Conservation (phyloP, 345 rosid species). For the Eucalyptus sp. region DNA sequence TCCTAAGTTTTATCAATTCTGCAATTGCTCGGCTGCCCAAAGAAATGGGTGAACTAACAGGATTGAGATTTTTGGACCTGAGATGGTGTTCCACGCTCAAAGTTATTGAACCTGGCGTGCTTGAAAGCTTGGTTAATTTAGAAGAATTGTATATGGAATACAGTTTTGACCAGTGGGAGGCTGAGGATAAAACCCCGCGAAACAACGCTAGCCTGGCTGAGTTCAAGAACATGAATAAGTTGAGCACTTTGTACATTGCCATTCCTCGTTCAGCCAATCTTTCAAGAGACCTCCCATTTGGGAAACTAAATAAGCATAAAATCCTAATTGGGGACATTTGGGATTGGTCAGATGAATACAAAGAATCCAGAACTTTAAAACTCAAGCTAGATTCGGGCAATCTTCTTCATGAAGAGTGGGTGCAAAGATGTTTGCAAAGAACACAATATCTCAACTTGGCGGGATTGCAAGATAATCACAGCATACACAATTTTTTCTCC, state of each 20-base stretch:
- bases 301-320: not conserved
- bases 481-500: no score
- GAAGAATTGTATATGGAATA: accelerated
- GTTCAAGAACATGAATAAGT: accelerated
- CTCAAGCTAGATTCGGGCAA: no score
- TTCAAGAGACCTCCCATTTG: not conserved
- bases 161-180: not conserved
- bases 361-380: no score
- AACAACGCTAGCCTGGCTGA: not conserved
- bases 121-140: not conserved
- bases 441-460: no score
- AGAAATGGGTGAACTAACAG: accelerated
- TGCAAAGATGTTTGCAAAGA: no score
- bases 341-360: no score
- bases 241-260: accelerated
- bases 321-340: not conserved
- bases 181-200: accelerated
- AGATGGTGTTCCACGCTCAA: accelerated
- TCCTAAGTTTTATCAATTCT: accelerated
- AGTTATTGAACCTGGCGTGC: not conserved
- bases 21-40: accelerated
- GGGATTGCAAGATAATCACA: no score
- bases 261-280: accelerated
- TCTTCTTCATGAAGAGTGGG: no score
- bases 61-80: not conserved